Base-by-base conservation (phyloP, 129 eudicot species). In the Flaveria ramosissima region DNA sequence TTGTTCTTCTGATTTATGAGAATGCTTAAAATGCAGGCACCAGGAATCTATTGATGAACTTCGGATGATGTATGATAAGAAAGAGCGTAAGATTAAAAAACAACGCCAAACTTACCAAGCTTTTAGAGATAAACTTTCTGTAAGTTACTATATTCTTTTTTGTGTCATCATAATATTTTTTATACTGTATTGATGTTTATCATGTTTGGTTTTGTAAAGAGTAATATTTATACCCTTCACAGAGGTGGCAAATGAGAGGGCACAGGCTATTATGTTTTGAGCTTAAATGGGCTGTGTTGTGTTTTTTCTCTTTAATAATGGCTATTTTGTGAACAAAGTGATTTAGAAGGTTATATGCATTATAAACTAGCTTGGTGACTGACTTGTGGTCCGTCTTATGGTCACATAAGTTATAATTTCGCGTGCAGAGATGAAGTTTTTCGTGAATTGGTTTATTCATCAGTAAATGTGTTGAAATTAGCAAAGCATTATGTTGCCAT, bases 11-110 rank as follows among this genome's bases (percentile, higher is more conserved):
- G 12, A 14, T 39, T 32, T 26, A 63, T 57, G 20, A 56, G 30
- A 16, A 41, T 55, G 59, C 15, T 59, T 72, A 12, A 55, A 67
- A 30, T 81, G 84, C 91, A 93, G 97, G 67, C 85, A 76, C 74
- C 71, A 84, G 21, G 98, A 89, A 67, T 86, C 97, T 26, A 84
- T 93, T 59, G 98, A 89, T 73, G 98, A 94, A 14, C 89, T 94
- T 23, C 85, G 92, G 50, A 80, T 89, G 85, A 4, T 83, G 87
- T 82, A 83, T 77, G 85, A 91, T 68, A 85, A 89, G 78, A 94
- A 91, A 81, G 83, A 84, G 78, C 89, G 89, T 1, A 94, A 86
- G 75, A 85, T 87, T 41, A 51, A 78, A 11, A 91, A 83, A 67
- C 92, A 91, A 83, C 90, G 75, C 73, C 75, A 76, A 73, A 91